Conservation (phyloP, 805 yeast species). For the Saturnispora saitoi region DNA sequence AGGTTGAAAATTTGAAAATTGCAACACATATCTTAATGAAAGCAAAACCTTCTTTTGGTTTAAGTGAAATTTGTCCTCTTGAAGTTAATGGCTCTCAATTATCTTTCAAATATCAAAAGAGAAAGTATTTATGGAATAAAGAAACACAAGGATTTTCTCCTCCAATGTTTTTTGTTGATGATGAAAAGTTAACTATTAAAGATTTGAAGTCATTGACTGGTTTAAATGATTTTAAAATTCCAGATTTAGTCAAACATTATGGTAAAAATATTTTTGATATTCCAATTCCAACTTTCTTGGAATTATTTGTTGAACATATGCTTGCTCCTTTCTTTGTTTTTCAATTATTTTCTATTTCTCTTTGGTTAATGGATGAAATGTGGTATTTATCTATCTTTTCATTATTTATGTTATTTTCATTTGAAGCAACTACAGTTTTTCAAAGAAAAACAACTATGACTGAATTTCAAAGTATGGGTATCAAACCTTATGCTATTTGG, state of each 20-base stretch:
- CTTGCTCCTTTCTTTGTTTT: slow-evolving; percentile 97
- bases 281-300: slow-evolving; percentile 86
- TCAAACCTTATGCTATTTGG: slow-evolving; percentile 77
- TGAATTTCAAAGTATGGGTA: slow-evolving; percentile 96
- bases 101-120: slow-evolving; percentile 82
- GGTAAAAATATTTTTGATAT: slow-evolving; percentile 89
- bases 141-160: slow-evolving; percentile 56
- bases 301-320: slow-evolving; percentile 93
- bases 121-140: slow-evolving; percentile 69
- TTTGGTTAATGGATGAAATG: slow-evolving; percentile 94
- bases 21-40: slow-evolving; percentile 69
- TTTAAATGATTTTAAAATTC: slow-evolving; percentile 25
- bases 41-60: slow-evolving; percentile 81
- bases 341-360: slow-evolving; percentile 89
- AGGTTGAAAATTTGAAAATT: slow-evolving; percentile 43
- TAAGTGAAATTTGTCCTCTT: slow-evolving; percentile 69
- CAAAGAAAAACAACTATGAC: slow-evolving; percentile 92
- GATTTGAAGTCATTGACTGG: slow-evolving; percentile 43
- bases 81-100: slow-evolving; percentile 44
- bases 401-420: slow-evolving; percentile 82
- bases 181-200: slow-evolving; percentile 46
- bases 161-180: slow-evolving; percentile 72
- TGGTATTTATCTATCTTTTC: slow-evolving; percentile 94
- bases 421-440: slow-evolving; percentile 90
- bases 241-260: slow-evolving; percentile 44